Evolutionary conservation across 768 basidiomycete genomes (phyloP).

Genomic region (Termitomyces eurrhizus): DNA sequence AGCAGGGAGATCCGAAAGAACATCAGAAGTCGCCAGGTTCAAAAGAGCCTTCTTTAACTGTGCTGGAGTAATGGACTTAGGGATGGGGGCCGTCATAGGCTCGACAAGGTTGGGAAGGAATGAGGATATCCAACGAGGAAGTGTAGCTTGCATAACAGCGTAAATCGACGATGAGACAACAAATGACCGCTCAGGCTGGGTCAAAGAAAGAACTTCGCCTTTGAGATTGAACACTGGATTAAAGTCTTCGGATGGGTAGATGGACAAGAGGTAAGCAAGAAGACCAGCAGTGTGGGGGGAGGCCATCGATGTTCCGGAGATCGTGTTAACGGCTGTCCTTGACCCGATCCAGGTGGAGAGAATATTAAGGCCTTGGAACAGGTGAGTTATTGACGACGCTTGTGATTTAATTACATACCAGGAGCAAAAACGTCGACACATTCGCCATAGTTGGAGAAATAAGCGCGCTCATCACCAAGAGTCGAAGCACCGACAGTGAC

Average conservation of each 20-base stretch:
- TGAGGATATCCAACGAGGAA: constrained; percentile 54
- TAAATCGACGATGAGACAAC: constrained; percentile 44
- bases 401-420: constrained; percentile 33
- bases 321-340: constrained; percentile 56
- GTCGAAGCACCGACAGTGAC: constrained; percentile 95
- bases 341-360: constrained; percentile 80
- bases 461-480: constrained; percentile 74
- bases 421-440: constrained; percentile 96
- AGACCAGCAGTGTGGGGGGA: constrained; percentile 90
- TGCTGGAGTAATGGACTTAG: constrained; percentile 52
- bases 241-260: constrained; percentile 71
- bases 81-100: constrained; percentile 37
- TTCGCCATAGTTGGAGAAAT: constrained; percentile 88
- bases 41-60: constrained; percentile 78
- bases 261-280: constrained; percentile 86
- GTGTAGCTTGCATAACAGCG: constrained; percentile 45
- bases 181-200: constrained; percentile 29
- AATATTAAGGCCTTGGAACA: constrained; percentile 67
- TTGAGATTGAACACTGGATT: constrained; percentile 43
- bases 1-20: constrained; percentile 46
- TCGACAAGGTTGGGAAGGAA: constrained; percentile 52
- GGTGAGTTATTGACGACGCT: background rate
- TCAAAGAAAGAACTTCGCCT: constrained; percentile 30
- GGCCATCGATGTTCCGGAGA: constrained; percentile 94
- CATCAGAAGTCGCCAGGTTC: constrained; percentile 47